phyloP scores from a whole-genome alignment of 768 basidiomycete species.

The Paxillus involutus region DNA sequence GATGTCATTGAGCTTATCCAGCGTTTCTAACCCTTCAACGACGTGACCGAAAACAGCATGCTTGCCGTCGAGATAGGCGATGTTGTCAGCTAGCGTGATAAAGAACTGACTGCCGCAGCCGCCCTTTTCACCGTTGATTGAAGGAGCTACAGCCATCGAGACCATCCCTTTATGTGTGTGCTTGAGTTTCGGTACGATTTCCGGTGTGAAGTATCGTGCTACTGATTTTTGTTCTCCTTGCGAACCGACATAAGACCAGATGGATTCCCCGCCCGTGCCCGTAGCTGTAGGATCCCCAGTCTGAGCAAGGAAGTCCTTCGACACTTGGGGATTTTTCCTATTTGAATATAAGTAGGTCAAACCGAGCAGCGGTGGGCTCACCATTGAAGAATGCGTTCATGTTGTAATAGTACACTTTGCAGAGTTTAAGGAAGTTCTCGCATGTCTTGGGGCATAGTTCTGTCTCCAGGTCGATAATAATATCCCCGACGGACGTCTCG shows the following conservation, averaged over 20 bases:
- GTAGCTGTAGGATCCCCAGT: slow-evolving; percentile 95
- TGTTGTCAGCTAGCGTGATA: slow-evolving; percentile 84
- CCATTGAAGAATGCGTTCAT: slow-evolving; percentile 98
- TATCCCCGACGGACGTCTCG: slow-evolving; percentile 95
- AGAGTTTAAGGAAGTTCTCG: slow-evolving; percentile 96
- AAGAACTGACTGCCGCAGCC: slow-evolving; percentile 97
- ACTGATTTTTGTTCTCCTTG: slow-evolving; percentile 32
- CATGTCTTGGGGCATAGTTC: slow-evolving; percentile 88
- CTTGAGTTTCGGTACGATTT: slow-evolving; percentile 78
- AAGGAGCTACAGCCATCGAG: slow-evolving; percentile 96
- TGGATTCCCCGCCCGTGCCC: slow-evolving; percentile 89
- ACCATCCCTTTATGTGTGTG: slow-evolving; percentile 86
- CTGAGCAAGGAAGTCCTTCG: slow-evolving; percentile 96
- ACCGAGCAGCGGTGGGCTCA: slow-evolving; percentile 36
- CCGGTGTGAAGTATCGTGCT: slow-evolving; percentile 87
- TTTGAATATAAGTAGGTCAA: slow-evolving; percentile 2
- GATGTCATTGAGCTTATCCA: slow-evolving; percentile 91
- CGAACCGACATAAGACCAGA: slow-evolving; percentile 75
- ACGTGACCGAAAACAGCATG: slow-evolving; percentile 96
- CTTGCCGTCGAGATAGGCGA: slow-evolving; percentile 93
- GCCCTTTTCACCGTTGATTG: slow-evolving; percentile 60
- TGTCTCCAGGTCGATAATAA: slow-evolving; percentile 94
- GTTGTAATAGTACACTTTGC: slow-evolving; percentile 97
- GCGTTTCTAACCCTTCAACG: slow-evolving; percentile 88
- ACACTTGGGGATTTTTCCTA: slow-evolving; percentile 51